Conservation (phyloP, 208 protist genomes). For the Leishmania amazonensis region DNA sequence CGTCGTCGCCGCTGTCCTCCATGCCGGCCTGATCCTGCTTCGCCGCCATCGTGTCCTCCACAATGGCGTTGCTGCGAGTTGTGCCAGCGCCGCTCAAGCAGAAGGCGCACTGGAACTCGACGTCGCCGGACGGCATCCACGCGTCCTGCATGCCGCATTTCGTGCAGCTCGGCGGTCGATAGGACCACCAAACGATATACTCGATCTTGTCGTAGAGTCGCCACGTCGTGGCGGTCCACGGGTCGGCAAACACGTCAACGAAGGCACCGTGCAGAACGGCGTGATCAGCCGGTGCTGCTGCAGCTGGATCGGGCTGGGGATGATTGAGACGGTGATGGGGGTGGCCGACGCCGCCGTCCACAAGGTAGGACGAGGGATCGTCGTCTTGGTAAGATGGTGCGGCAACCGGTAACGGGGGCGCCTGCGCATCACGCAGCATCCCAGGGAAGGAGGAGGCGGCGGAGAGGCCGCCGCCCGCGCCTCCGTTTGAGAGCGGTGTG, state of each 20-base stretch:
- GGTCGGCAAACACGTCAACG: conserved; percentile 68
- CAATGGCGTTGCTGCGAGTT: conserved; percentile 57
- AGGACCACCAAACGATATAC: conserved; percentile 87
- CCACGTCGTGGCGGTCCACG: conserved; percentile 49
- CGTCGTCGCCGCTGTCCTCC: conserved; percentile 24
- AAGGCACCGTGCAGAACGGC: conserved; percentile 53
- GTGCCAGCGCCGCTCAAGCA: conserved; percentile 64
- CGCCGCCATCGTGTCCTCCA: conserved; percentile 41
- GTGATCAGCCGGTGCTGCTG: conserved; percentile 28
- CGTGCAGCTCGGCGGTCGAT: conserved; percentile 51
- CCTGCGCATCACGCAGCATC: neutral
- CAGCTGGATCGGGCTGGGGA: neutral
- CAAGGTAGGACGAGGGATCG: neutral
- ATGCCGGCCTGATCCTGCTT: conserved; percentile 35
- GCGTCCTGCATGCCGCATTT: conserved; percentile 75
- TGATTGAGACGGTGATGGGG: neutral
- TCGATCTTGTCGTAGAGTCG: conserved; percentile 77
- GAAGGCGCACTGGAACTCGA: conserved; percentile 67
- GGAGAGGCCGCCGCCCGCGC: neutral
- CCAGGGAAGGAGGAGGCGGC: neutral
- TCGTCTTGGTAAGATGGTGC: neutral
- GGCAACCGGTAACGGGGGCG: neutral
- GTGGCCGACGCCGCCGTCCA: neutral
- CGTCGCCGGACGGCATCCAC: conserved; percentile 67
- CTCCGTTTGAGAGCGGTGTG: neutral